Conservation (phyloP, 2,329 filamentous ascomycete species). For the Aspergillus tubingensis region DNA sequence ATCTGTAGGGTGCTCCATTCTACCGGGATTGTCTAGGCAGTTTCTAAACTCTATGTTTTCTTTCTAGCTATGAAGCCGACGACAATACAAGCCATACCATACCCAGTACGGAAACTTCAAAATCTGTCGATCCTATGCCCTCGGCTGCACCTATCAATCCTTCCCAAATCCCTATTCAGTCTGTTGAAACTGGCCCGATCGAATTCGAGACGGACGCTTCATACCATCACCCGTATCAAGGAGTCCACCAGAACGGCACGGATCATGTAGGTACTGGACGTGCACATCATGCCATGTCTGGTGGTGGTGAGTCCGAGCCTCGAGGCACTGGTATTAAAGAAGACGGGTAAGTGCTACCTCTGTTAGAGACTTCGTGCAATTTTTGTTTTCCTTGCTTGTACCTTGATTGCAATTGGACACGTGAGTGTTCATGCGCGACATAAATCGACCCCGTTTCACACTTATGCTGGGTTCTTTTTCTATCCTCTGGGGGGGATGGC, state of each 20-base stretch:
- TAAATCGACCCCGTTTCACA: background rate
- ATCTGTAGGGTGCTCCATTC: constrained; percentile 67
- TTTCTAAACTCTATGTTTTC: constrained; percentile 16
- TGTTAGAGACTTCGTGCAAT: constrained; percentile 15
- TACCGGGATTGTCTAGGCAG: background rate
- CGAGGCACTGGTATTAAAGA: constrained; percentile 68
- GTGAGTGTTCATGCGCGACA: background rate
- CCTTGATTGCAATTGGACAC: background rate
- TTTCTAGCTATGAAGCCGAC: constrained; percentile 66
- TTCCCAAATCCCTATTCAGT: constrained; percentile 37
- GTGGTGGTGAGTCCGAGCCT: constrained; percentile 34
- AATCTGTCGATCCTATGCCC: constrained; percentile 35
- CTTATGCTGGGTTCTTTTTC: background rate
- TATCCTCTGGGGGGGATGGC: background rate
- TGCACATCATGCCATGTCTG: constrained; percentile 19
- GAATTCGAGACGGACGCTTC: constrained; percentile 25
- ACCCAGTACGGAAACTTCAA: constrained; percentile 40
- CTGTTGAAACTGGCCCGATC: constrained; percentile 33
- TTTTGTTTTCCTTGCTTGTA: constrained; percentile 15
- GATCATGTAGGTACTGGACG: constrained; percentile 29
- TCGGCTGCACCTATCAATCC: constrained; percentile 33
- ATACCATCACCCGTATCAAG: constrained; percentile 29
- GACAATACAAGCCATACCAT: constrained; percentile 49
- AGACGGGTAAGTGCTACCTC: constrained; percentile 77
- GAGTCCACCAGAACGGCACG: constrained; percentile 29